Percentiles rank a stretch among this genome's conserved stretches.
phyloP scores from a whole-genome alignment of 176 grass and related monocot species.

The Thinopyrum elongatum region DNA sequence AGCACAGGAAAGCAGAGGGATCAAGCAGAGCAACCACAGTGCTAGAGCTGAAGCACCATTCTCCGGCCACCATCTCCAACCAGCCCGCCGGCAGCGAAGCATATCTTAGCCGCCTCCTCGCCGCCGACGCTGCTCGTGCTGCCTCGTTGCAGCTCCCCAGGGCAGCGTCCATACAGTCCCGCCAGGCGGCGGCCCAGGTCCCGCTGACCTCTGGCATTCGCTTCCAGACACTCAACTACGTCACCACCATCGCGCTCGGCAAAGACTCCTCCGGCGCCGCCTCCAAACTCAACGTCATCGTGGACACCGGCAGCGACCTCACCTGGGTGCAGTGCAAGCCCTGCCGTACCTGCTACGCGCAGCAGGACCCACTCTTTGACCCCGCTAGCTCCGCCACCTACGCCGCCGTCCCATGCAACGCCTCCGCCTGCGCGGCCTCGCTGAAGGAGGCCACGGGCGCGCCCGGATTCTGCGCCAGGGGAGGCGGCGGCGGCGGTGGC shows the following conservation, averaged over 20 bases:
- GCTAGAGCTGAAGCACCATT: slow-evolving; percentile 66
- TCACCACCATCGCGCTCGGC: slow-evolving; percentile 65
- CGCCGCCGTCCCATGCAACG: slow-evolving; percentile 63
- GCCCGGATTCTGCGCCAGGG: slow-evolving; percentile 49
- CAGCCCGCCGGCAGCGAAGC: slow-evolving; percentile 12
- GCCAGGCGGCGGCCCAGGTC: slow-evolving; percentile 30
- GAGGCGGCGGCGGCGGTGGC: neutral
- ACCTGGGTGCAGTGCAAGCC: slow-evolving; percentile 98
- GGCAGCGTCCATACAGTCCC: neutral
- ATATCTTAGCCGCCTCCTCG: slow-evolving; percentile 47
- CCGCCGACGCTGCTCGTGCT: slow-evolving; percentile 56
- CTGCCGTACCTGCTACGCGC: slow-evolving; percentile 70
- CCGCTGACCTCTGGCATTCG: slow-evolving; percentile 71
- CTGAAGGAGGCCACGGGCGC: slow-evolving; percentile 69
- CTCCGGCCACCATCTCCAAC: neutral
- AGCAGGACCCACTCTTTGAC: slow-evolving; percentile 78
- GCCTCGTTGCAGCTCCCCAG: slow-evolving; percentile 47
- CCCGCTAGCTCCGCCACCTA: slow-evolving; percentile 68
- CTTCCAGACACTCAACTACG: slow-evolving; percentile 90
- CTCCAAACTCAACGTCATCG: slow-evolving; percentile 68
- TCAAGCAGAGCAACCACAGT: slow-evolving; percentile 21
- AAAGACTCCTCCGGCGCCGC: slow-evolving; percentile 14
- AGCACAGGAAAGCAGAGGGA: slow-evolving; percentile 16
- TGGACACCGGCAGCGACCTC: slow-evolving; percentile 93
- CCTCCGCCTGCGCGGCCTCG: slow-evolving; percentile 60